A percentile compares a stretch with the other conserved stretches of the same genome.
Evolutionary conservation across 2,329 filamentous ascomycete species (phyloP).

Genomic region (Xylaria sp.): DNA sequence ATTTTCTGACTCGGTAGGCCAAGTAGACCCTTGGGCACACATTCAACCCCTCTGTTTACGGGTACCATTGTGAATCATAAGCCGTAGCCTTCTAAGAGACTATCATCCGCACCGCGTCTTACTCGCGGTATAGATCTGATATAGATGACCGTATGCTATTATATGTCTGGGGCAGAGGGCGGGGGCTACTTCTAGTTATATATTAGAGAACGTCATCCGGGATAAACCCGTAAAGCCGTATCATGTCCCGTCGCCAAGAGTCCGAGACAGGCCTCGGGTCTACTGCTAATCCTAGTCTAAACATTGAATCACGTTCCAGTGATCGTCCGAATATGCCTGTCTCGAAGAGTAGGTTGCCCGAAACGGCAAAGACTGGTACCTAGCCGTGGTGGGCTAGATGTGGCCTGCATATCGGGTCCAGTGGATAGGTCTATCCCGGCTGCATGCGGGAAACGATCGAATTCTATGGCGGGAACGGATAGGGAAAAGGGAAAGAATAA

Average conservation of each 20-base stretch:
- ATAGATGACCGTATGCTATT: conserved; percentile 17
- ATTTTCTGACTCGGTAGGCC: conserved; percentile 26
- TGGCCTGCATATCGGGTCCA: conserved; percentile 48
- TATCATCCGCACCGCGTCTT: neutral
- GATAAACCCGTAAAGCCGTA: conserved; percentile 39
- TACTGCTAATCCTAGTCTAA: conserved; percentile 44
- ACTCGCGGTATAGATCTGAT: conserved; percentile 9
- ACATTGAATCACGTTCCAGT: conserved; percentile 50
- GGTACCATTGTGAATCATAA: conserved; percentile 5
- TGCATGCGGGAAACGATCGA: conserved; percentile 50
- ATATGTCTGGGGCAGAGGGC: conserved; percentile 9
- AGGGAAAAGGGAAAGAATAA: conserved; percentile 18
- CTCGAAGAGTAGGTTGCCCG: conserved; percentile 45
- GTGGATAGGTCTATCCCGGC: conserved; percentile 46
- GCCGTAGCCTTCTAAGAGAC: conserved; percentile 3
- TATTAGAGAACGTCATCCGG: conserved; percentile 30
- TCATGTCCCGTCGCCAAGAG: conserved; percentile 34
- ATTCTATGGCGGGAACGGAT: conserved; percentile 40
- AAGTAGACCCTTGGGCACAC: conserved; percentile 11
- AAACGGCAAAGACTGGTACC: conserved; percentile 44
- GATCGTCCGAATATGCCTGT: conserved; percentile 50
- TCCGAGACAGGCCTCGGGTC: conserved; percentile 29
- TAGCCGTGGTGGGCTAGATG: conserved; percentile 49
- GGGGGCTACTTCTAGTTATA: conserved; percentile 19
- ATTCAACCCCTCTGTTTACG: conserved; percentile 16